Base-by-base conservation (phyloP, 306 rosid genomes). In the Chamaecrista fasciculata region DNA sequence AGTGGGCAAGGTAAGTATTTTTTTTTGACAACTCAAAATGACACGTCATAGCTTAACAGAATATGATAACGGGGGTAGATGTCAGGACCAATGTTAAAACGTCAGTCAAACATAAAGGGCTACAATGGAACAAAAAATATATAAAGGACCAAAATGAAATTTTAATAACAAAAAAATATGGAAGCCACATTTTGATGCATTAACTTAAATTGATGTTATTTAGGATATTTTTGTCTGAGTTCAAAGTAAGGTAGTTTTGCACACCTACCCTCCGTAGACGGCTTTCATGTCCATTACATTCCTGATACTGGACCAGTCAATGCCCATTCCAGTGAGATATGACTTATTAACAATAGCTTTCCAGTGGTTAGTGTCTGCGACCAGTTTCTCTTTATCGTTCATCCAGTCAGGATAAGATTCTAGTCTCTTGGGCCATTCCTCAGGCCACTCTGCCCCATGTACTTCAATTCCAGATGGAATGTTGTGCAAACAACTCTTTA, bases 381-480 rank as follows among this genome's bases (percentile, higher is more conserved):
- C 70, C 82, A 94, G 26, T 71, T 84, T 86, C 42, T 86, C 97
- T 82, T 81, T 91, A 71, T 84, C 80, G 44, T 64, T 81, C 71
- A 88, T 65, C 99, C 99, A 94, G 60, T 94, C 99, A 2, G 97
- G 92, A 70, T 82, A 86, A 25, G 83, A 60, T 76, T 86, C 88
- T 1, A 94, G 95, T 78, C 99, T 88, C 81, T 84, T 88, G 19
- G 98, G 98, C 98, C 98, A 94, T 76, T 94, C 92, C 80, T 90
- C 98, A 2, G 99, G 99, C 97, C 99, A 88, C 86, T 94, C 99
- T 19, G 97, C 84, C 56, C 99, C 99, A 12, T 81, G 99, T 62
- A 88, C 86, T 78, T 94, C 99, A 62, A 94, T 88, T 61, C 92
- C 77, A 25, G 86, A 77, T 20, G 99, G 99, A 85, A 94, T 78